These are phyloP conservation scores for Azolla pinnata DNA, from an alignment of 75 land plant species.

Conservation along the genomic window DNA sequence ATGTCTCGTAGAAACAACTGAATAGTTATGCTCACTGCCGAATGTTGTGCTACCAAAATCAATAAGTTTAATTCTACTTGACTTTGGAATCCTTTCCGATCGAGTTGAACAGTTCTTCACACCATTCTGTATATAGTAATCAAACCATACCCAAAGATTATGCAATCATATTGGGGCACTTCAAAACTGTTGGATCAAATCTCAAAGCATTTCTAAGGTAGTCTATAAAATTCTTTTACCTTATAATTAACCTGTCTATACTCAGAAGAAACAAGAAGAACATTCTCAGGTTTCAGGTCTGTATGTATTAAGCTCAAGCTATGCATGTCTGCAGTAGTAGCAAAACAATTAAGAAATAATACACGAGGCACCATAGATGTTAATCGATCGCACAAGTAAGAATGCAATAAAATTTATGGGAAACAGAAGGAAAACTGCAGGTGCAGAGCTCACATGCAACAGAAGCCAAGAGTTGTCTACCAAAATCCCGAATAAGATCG, in stretches of 20 bases:
- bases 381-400: too few relatives aligned
- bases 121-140: too few relatives aligned
- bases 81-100: constrained; percentile 51
- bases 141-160: too few relatives aligned
- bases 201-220: too few relatives aligned
- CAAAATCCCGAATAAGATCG: constrained; percentile 81
- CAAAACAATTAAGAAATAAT: too few relatives aligned
- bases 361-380: too few relatives aligned
- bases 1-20: constrained; percentile 84
- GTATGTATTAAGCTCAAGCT: constrained; percentile 70
- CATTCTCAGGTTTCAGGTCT: constrained; percentile 86
- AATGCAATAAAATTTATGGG: too few relatives aligned
- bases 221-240: too few relatives aligned
- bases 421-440: too few relatives aligned
- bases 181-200: too few relatives aligned
- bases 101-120: too few relatives aligned
- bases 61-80: constrained; percentile 90
- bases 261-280: constrained; percentile 72
- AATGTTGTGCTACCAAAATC: constrained; percentile 89
- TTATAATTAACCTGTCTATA: constrained; percentile 49
- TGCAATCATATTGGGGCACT: too few relatives aligned
- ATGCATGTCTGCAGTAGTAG: constrained; percentile 90
- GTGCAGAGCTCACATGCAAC: constrained; percentile 88
- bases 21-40: constrained; percentile 55
- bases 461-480: constrained; percentile 81